These are phyloP conservation scores for Glycine soja DNA, from an alignment of 306 rosid genomes.

Conservation along the genomic window DNA sequence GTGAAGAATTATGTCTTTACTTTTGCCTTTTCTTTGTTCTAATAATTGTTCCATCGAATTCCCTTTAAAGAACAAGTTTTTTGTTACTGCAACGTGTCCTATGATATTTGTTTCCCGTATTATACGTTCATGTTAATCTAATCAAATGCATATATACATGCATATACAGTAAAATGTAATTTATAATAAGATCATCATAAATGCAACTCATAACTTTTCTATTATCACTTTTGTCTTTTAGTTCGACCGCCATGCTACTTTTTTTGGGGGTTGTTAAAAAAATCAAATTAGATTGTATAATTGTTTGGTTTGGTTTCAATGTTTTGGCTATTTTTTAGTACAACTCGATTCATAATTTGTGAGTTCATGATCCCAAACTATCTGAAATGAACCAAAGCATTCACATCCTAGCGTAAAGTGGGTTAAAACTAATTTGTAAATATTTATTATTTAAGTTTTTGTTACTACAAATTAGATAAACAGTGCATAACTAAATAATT, in stretches of 20 bases:
- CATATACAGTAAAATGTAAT: neutral
- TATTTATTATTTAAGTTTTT: neutral
- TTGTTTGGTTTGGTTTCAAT: neutral
- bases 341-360: neutral
- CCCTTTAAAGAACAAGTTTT: neutral
- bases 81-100: neutral
- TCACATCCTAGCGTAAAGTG: neutral
- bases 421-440: neutral
- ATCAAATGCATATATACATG: neutral
- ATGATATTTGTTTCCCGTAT: neutral
- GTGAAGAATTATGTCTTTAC: neutral
- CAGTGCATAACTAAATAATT: neutral
- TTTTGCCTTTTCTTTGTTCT: constrained; percentile 2
- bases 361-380: neutral
- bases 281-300: neutral
- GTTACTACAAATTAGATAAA: neutral
- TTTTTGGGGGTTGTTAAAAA: neutral
- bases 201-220: neutral
- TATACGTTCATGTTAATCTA: neutral
- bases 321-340: too few relatives aligned
- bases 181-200: neutral
- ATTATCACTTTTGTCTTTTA: neutral
- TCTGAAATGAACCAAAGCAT: neutral
- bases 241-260: neutral
- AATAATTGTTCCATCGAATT: neutral